Conservation (phyloP, 78 protist genomes). For the Capsaspora owczarzaki region DNA sequence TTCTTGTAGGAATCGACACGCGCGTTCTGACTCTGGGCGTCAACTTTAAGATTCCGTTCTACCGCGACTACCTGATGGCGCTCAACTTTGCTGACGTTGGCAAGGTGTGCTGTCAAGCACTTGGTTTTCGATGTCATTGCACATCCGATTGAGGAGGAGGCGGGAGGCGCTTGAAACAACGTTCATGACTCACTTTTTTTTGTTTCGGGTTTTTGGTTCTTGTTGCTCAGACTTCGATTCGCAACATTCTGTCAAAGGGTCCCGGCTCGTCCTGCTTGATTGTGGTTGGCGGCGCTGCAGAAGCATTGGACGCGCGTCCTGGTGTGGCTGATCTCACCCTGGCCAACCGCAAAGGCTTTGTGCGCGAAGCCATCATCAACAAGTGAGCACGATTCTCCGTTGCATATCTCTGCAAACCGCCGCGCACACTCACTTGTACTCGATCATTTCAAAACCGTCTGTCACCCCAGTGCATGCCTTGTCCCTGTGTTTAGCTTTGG, state of each 20-base stretch:
- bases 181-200: no score
- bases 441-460: not conserved
- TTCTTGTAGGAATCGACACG: not conserved
- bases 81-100: constrained; percentile 23
- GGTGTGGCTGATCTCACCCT: constrained; percentile 34
- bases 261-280: constrained; percentile 7
- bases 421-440: not conserved
- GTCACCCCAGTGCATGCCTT: not conserved
- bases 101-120: no score
- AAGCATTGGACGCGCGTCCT: constrained; percentile 40
- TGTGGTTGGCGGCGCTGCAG: constrained; percentile 60
- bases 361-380: constrained; percentile 22
- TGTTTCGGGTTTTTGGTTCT: no score
- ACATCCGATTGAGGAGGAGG: no score
- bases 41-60: constrained; percentile 21
- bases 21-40: not conserved
- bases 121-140: no score
- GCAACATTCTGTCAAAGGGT: not conserved
- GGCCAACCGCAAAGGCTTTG: constrained; percentile 36
- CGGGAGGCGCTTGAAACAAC: no score
- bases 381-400: not conserved
- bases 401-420: not conserved
- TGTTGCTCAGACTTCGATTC: no score
- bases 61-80: constrained; percentile 28
- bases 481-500: constrained; percentile 47